Evolutionary conservation across 2,329 filamentous ascomycete species (phyloP), one percentile per base, ranked within the genome.

Genomic region (Atkinsonella hypoxylon): DNA sequence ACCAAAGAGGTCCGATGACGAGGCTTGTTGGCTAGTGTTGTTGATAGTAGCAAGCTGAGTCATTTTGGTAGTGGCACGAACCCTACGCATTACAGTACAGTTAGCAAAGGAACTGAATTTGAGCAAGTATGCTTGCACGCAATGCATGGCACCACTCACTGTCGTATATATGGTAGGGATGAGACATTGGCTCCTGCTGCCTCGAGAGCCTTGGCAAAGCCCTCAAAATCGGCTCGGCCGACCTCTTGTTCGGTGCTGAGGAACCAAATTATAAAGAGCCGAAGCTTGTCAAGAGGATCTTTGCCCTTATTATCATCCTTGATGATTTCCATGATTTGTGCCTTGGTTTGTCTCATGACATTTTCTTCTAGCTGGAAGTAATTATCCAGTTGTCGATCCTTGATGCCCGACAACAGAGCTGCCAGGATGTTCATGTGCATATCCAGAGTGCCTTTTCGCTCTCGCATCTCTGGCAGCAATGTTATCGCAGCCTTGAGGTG

Each of bases 391-490:
- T 97, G 90, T 15, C 93, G 83, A 59, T 95, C 88, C 64, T 97
- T 96, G 67, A 97, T 95, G 1, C 89, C 90, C 0, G 72, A 76
- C 40, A 83, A 63, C 3, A 83, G 65, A 1, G 88, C 87, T 1
- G 90, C 91, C 3, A 94, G 76, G 53, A 97, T 95, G 64, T 95
- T 96, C 93, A 98, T 98, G 66, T 98, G 93, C 87, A 96, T 97
- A 64, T 96, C 93, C 5, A 98, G 78, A 18, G 85, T 79, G n/a
- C 84, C 83, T 65, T 98, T 98, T 53, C 93, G 83, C 67, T 97
- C 93, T 55, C 89, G 78, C 57, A 98, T 75, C 66, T 97, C 91
- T 0, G 93, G 94, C 13, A 98, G 74, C 20, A 95, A 73, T 0
- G 91, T 95, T 59, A 98, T 95, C 12, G 91, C 94, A 3, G 90